Evolutionary conservation across 805 yeast species (phyloP), one percentile per base, ranked within the genome.

Genomic region (Wickerhamomyces tratensis): DNA sequence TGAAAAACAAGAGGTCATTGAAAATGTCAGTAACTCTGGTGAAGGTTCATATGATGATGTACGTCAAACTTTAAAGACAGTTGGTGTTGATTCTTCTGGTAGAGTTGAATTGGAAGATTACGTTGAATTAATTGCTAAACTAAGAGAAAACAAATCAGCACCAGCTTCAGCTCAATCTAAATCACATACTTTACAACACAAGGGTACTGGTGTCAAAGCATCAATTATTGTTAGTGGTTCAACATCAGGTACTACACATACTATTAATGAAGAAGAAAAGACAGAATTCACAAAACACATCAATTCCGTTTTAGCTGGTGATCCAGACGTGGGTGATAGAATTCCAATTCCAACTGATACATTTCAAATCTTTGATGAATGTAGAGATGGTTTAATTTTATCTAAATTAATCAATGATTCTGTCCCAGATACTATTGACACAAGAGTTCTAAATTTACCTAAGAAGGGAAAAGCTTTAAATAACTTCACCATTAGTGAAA

Each of bases 381-480:
- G 96, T 67, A 77, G 87, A 50, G 98, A 93, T 63, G 98, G 98
- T 51, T 71, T 93, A 55, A 88, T 93, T 27, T 70, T 93, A 44
- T 88, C 98, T 20, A 86, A 87, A 63, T 79, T 93, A 59, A 88
- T 93, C 62, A 93, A 93, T 62, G 98, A 93, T 65, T 87, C 97
- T 31, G 98, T 93, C 33, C 96, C 98, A 8, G 96, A 93, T 65
- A 93, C 98, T 10, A 93, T 93, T 55, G 98, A 93, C 68, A 89
- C 97, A 9, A 85, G 98, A 73, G 98, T 93, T 14, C 75, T 93
- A 59, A 93, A 93, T 64, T 69, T 81, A 61, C 94, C 98, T 26
- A 84, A 82, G 61, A 74, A 74, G 52, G 84, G 83, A 46, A 89
- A 86, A 65, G 65, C 75, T 14, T 74, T 93, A 61, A 93, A 93